Evolutionary conservation across 106 monocot genomes (phyloP).

Genomic region (Iris macrosiphon): DNA sequence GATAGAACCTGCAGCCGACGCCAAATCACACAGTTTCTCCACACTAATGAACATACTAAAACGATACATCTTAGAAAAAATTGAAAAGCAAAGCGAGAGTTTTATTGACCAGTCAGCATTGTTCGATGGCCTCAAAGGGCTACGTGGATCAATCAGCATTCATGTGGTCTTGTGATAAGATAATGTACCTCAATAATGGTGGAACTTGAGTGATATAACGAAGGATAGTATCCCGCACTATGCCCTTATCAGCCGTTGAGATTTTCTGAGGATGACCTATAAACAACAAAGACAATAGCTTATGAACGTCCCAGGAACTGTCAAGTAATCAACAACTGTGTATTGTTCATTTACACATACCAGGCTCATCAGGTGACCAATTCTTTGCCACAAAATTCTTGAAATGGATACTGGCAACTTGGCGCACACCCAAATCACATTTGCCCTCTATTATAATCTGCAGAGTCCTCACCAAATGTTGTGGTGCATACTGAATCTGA

Average conservation of each 20-base stretch:
- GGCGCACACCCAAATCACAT: slow-evolving; percentile 75
- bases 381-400: slow-evolving; percentile 94
- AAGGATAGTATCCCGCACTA: slow-evolving; percentile 78
- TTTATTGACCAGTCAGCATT: no score
- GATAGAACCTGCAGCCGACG: no score
- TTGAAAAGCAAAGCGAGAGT: no score
- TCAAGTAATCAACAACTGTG: background rate
- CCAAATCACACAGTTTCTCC: no score
- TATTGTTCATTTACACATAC: slow-evolving; percentile 10
- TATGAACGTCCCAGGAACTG: background rate
- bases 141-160: no score
- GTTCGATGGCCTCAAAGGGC: no score
- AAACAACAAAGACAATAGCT: slow-evolving; percentile 2
- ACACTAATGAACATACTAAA: no score
- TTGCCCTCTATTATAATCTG: slow-evolving; percentile 74
- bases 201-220: slow-evolving; percentile 76
- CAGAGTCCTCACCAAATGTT: slow-evolving; percentile 79
- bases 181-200: slow-evolving; percentile 63
- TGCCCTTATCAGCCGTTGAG: slow-evolving; percentile 49
- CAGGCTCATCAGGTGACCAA: slow-evolving; percentile 78
- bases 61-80: no score
- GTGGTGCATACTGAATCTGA: slow-evolving; percentile 79
- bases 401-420: slow-evolving; percentile 95
- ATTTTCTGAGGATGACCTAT: slow-evolving; percentile 60
- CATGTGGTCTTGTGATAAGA: background rate